Base-by-base conservation (phyloP, 2,329 filamentous ascomycete species). In the Daldinia eschscholtzii region DNA sequence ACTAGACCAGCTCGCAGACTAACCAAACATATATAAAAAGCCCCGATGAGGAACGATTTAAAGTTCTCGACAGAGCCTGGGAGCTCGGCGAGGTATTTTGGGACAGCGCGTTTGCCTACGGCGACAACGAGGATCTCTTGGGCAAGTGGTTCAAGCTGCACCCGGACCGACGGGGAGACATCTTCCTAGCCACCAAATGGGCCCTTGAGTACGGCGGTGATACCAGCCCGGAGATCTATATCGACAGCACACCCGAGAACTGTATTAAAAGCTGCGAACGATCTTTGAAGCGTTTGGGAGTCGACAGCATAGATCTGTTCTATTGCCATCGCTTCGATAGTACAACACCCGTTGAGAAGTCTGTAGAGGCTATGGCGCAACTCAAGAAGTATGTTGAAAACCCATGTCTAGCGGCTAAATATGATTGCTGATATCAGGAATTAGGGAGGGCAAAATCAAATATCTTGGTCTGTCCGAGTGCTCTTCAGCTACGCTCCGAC, bases 301-400 rank as follows among this genome's bases (percentile, higher is more conserved):
- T 84, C 0, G 78, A 82, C 6, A 83, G 83, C 66, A 84, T 88
- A 66, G 87, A 88, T 71, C 79, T 88, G n/a, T 81, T 85, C 67
- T 85, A 86, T 75, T 82, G 83, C 57, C 85, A 87, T 69, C 80
- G 85, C 7, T 73, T 85, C 18, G 84, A 87, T 68, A 74, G 79
- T 3, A 74, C 78, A n/a, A 82, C 80, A 1, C 83, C 83, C 0
- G 79, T 81, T 37, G 82, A 84, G 74, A 81, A 85, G 72, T 86
- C 85, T 0, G 79, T 87, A 0, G 74, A 80, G 56, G 85, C 82
- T 39, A 80, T 87, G 82, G 81, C 75, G 0, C 78, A 83, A 68
- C 77, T 85, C n/a, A 82, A 81, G 74, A 77, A 66, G 48, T 81
- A 74, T 72, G 80, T 26, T 6, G 1, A n/a, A 9, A 15, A 35